Evolutionary conservation across 192 early-diverging fungal species (phyloP).

Genomic region (Dissophora globulifera): DNA sequence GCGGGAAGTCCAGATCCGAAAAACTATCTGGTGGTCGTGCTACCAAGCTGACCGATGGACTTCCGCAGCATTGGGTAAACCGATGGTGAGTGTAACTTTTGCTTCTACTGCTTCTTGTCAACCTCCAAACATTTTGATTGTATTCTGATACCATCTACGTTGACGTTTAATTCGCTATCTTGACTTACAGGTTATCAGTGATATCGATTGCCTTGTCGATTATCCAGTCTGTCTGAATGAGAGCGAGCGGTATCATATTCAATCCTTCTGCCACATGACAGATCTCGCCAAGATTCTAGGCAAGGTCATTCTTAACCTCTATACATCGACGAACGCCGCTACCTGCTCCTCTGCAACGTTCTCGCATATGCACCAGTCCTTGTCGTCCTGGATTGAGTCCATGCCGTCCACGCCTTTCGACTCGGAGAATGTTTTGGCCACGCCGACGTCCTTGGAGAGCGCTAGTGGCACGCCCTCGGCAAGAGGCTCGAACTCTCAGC

Average conservation of each 20-base stretch:
- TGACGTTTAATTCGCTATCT: too few relatives aligned
- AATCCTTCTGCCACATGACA: conserved; percentile 32
- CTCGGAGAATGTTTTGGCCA: conserved; percentile 1
- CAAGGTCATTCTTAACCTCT: conserved; percentile 39
- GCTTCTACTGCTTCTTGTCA: too few relatives aligned
- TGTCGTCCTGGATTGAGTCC: conserved; percentile 38
- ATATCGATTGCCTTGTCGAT: conserved; percentile 44
- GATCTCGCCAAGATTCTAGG: conserved; percentile 44
- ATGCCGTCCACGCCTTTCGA: conserved; percentile 8
- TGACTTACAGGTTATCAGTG: conserved; percentile 43
- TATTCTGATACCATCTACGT: too few relatives aligned
- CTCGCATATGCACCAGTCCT: conserved; percentile 34
- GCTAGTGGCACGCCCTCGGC: background rate
- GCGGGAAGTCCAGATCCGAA: conserved; percentile 42
- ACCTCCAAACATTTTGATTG: too few relatives aligned
- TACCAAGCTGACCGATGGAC: conserved; percentile 54
- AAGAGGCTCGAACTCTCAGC: conserved; percentile 1
- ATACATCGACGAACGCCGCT: conserved; percentile 32
- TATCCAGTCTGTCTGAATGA: conserved; percentile 32
- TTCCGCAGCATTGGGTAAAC: conserved; percentile 47
- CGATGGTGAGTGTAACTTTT: conserved; percentile 52
- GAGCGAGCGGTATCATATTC: conserved; percentile 4
- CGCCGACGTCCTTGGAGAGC: conserved; percentile 3
- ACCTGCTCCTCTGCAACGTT: conserved; percentile 45
- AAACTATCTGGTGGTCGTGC: conserved; percentile 52